Base-by-base conservation (phyloP, 495 filamentous ascomycete species). In the Penicillium subrubescens region DNA sequence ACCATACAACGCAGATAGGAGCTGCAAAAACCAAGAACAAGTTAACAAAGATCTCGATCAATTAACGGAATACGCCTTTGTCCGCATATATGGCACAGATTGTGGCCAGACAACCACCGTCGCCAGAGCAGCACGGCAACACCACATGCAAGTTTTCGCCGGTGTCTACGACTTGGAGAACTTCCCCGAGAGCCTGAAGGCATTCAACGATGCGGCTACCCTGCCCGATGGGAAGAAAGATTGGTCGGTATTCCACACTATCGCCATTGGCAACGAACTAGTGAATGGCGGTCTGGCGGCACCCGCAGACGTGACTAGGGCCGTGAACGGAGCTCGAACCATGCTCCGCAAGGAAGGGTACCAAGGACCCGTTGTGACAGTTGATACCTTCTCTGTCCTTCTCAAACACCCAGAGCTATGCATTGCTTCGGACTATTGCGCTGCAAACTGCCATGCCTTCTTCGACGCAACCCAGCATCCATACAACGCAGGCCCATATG, bases 401-500 rank as follows among this genome's bases (percentile, higher is more conserved):
- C 76, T 87, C 58, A 69, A 75, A 43, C 86, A 97, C 64, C 89
- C 90, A 0, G 75, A 83, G 61, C 79, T 97, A 52, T 96, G 93
- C 76, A 71, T 87, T 10, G 82, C 76, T 29, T 90, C 88, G 8
- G 93, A 96, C 66, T 92, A 89, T 75, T 91, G 88, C 67, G 90
- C 92, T 1, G 86, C 89, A 41, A 97, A 97, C 70, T 83, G 86
- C 63, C 93, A 97, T 70, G 84, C 92, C 14, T 97, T 93, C 81
- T 97, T 96, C 72, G 89, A 94, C 64, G 76, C 81, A 3, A 83
- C 81, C 11, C 81, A 85, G 33, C 69, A 63, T 8, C 79, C 93
- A 6, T 70, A 76, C 1, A 72, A 79, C 31, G 85, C 93, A 8
- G 93, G 92, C 14, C 60, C 75, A 4, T 96, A 90, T 68, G 83